A percentile compares a stretch with the other conserved stretches of the same genome.
phyloP scores from a whole-genome alignment of 2,329 filamentous ascomycete species.

The Fusarium nygamai region DNA sequence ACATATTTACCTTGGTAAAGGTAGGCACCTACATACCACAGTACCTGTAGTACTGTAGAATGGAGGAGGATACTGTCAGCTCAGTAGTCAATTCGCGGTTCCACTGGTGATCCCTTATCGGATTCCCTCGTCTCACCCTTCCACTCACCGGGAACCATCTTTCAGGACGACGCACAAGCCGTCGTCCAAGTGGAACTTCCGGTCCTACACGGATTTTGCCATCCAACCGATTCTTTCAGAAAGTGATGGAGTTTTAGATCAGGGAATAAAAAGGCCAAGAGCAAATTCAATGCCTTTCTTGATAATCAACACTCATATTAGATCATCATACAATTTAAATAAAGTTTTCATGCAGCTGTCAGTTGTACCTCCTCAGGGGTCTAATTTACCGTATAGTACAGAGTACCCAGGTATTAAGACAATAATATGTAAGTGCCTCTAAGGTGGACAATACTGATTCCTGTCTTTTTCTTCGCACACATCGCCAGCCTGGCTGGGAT shows the following conservation, averaged over 20 bases:
- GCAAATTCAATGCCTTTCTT: neutral
- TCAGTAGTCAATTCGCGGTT: slow-evolving; percentile 12
- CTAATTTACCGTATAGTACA: neutral
- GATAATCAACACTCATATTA: neutral
- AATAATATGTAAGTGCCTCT: neutral
- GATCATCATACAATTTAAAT: neutral
- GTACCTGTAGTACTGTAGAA: neutral
- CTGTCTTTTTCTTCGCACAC: neutral
- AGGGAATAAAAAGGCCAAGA: neutral
- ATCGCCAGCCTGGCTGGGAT: slow-evolving; percentile 23
- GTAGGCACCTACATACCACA: neutral
- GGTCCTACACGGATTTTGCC: slow-evolving; percentile 27
- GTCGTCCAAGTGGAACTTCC: slow-evolving; percentile 22
- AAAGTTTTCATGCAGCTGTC: neutral
- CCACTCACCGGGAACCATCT: slow-evolving; percentile 22
- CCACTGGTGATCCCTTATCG: slow-evolving; percentile 18
- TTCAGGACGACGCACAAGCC: slow-evolving; percentile 20
- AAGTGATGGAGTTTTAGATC: slow-evolving; percentile 5
- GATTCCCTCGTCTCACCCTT: slow-evolving; percentile 26
- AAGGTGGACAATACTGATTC: neutral
- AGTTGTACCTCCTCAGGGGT: neutral
- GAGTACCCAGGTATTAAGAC: neutral
- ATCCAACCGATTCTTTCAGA: slow-evolving; percentile 9
- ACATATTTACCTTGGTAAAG: neutral
- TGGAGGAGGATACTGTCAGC: slow-evolving; percentile 5